Base-by-base conservation (phyloP, 768 basidiomycete species). In the Hirschioporus abietinus region DNA sequence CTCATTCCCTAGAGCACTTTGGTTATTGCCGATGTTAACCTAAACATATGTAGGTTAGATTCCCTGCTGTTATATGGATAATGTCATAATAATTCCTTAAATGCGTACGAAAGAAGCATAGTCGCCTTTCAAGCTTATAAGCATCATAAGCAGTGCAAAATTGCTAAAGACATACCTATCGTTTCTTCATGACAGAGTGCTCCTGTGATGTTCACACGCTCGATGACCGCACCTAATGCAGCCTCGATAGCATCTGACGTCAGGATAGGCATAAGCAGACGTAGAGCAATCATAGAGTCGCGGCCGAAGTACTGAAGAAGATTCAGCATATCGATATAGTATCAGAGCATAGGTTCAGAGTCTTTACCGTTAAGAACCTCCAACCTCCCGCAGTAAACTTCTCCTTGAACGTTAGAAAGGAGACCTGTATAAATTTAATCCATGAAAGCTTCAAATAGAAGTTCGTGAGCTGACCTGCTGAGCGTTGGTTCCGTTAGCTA, bases 361-460 rank as follows among this genome's bases (percentile, higher is more conserved):
- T 17, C 61, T 71, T 18, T 67, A 78, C 77, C 23, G 81, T 82
- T 65, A 82, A 69, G 71, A 82, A 82, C 60, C 80, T 71, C 80
- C 80, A 82, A 35, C 81, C 81, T 3, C 81, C 81, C 8, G 80
- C 81, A 5, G 78, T 75, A 64, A 79, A 79, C 67, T 80, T 80
- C 59, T 79, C 68, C 27, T 71, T 59, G 66, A 78, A 82, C 1
- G 79, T 74, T 64, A 82, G 70, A 69, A 82, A 82, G 1, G 80
- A 79, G 9, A 78, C 73, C 77, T 77, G 30, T 30, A 30, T 30
- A 30, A 66, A 60, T 3, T 35, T 35, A 26, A 65, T 63, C 27
- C 25, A 34, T 26, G 23, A 57, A 61, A 24, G 7, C n/a, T 25
- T 66, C 63, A 35, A 65, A 58, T 26, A 58, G 27, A 64, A 35